phyloP scores from a whole-genome alignment of 2,329 filamentous ascomycete species.

The Fusarium metavorans region DNA sequence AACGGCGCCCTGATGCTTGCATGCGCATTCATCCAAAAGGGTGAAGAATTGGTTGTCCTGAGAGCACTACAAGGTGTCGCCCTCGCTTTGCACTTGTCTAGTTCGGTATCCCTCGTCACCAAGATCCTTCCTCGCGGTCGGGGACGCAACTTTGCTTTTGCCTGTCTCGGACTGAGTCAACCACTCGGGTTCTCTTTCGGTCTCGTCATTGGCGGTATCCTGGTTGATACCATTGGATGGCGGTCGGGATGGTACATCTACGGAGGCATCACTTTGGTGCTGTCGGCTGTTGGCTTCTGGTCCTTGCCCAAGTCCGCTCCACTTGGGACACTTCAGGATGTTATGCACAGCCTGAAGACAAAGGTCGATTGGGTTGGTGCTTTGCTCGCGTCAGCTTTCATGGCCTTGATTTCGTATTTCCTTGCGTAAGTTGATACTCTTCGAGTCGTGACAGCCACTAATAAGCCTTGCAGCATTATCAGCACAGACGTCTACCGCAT shows the following conservation, averaged over 20 bases:
- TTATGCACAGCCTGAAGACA: constrained; percentile 38
- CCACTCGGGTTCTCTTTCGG: constrained; percentile 64
- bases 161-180: constrained; percentile 59
- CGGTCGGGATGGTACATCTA: constrained; percentile 59
- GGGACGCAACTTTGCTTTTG: constrained; percentile 55
- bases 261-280: constrained; percentile 49
- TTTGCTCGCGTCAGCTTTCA: constrained; percentile 56
- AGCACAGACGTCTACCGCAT: constrained; percentile 57
- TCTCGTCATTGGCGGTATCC: constrained; percentile 61
- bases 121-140: constrained; percentile 47
- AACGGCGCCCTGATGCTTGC: constrained; percentile 48
- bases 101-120: constrained; percentile 52
- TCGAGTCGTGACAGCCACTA: background rate
- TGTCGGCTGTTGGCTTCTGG: constrained; percentile 53
- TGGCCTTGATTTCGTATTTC: constrained; percentile 65
- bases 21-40: constrained; percentile 45
- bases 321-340: constrained; percentile 40
- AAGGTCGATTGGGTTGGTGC: constrained; percentile 69
- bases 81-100: constrained; percentile 51
- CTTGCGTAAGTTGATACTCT: constrained; percentile 57
- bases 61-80: constrained; percentile 56
- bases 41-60: constrained; percentile 52
- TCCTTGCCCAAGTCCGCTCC: constrained; percentile 47
- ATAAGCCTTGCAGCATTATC: constrained; percentile 43
- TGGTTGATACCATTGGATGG: constrained; percentile 62